phyloP scores from a whole-genome alignment of 441 rosid species.

The Breynia disticha region DNA sequence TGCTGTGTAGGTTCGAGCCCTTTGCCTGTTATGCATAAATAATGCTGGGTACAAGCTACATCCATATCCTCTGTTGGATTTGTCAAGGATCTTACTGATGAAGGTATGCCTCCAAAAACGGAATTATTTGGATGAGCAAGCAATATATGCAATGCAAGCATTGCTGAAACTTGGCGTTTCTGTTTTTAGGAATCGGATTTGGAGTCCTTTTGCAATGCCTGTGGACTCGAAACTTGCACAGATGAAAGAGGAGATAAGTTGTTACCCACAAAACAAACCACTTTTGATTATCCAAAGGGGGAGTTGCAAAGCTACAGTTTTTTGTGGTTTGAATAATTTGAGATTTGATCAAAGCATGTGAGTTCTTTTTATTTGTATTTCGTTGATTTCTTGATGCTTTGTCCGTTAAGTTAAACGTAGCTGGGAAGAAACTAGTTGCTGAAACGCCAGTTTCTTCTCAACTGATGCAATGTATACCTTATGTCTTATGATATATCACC shows the following conservation, averaged over 20 bases:
- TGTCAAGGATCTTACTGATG: conserved; percentile 66
- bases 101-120: conserved; percentile 27
- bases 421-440: no score
- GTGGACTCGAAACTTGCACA: conserved; percentile 47
- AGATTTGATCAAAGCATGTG: no score
- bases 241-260: conserved; percentile 49
- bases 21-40: conserved; percentile 56
- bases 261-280: conserved; percentile 61
- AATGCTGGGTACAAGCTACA: conserved; percentile 80
- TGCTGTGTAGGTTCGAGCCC: conserved; percentile 43
- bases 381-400: no score
- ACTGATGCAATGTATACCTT: no score
- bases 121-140: neutral
- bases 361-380: no score
- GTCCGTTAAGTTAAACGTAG: no score
- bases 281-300: conserved; percentile 38
- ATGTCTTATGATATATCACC: no score
- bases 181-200: conserved; percentile 59
- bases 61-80: conserved; percentile 55
- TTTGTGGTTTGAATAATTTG: conserved; percentile 29
- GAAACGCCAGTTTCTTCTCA: no score
- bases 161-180: conserved; percentile 3
- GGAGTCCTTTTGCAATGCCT: conserved; percentile 63
- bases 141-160: no score
- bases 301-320: conserved; percentile 35